Percentiles rank a stretch among this genome's conserved stretches.
phyloP scores from a whole-genome alignment of 2,329 filamentous ascomycete genomes.

The Trichocomaceae sp. region DNA sequence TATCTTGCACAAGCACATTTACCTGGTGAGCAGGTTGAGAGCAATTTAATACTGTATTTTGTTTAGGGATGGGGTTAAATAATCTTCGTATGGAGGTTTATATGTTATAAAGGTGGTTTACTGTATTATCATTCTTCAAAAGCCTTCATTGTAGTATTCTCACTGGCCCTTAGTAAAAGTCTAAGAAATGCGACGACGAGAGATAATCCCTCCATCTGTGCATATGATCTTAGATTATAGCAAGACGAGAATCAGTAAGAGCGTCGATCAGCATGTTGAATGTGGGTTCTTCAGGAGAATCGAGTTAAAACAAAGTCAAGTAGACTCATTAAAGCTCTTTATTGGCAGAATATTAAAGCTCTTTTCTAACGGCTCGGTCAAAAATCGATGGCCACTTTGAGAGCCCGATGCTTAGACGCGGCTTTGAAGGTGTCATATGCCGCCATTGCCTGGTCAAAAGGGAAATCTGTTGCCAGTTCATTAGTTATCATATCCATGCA shows the following conservation, averaged over 20 bases:
- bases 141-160: too few species aligned
- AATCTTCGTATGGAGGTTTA: too few species aligned
- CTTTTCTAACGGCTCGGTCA: not conserved
- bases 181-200: too few species aligned
- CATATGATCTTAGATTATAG: not conserved
- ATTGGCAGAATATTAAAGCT: not conserved
- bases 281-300: not conserved
- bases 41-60: too few species aligned
- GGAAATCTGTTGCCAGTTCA: not conserved
- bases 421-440: not conserved
- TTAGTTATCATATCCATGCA: not conserved
- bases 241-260: not conserved
- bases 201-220: not conserved
- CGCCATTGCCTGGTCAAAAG: not conserved
- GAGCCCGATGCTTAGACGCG: not conserved
- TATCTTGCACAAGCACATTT: too few species aligned
- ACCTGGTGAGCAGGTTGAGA: too few species aligned
- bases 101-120: too few species aligned
- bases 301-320: not conserved
- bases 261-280: not conserved
- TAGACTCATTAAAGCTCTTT: not conserved
- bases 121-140: too few species aligned
- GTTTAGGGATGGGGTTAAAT: too few species aligned
- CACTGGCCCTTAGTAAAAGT: too few species aligned
- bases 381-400: slow-evolving; percentile 1